Base-by-base conservation (phyloP, 768 basidiomycete genomes). In the Melanogaster broomeanus region DNA sequence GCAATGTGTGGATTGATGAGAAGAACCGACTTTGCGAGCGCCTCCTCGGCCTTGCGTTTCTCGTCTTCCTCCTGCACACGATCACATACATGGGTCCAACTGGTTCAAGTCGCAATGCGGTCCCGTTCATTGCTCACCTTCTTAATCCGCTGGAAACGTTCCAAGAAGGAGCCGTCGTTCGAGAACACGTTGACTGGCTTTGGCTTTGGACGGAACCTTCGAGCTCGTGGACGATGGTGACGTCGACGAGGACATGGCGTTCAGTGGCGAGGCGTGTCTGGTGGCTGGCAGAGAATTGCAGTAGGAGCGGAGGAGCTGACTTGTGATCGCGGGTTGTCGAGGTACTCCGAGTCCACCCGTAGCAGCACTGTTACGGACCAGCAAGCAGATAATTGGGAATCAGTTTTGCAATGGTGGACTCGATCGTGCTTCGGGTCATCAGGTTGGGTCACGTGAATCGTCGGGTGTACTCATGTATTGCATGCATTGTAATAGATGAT, bases 111-210 rank as follows among this genome's bases (percentile, higher is more conserved):
- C 16, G 15, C 19, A 8, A 37, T 9, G 35, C 19, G 30, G 45
- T 28, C 21, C 18, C 8, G 35, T 28, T 8, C 37, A 24, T 13
- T 19, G 58, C 71, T 41, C 56, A 82, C 85, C 78, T 74, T 77
- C 68, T 77, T 80, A 42, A 72, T 70, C 27, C 79, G 77, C 66
- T 84, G 81, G 60, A 87, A 78, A 10, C 84, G 76, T 57, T 86
- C 78, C 49, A 86, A 69, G 64, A 87, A 87, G 9, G 84, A 84
- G 8, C 85, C 85, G 58, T 87, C 85, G 62, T 86, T 80, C 48
- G 83, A 76, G 63, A 88, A 88, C 19, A 87, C 77, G 62, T 86
- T 87, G 42, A 74, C 70, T 12, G 77, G 71, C 57, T 80, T 83
- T 34, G 71, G 39, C 60, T 72, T 75, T 16, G 64, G 49, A n/a